These are phyloP conservation scores for Fusarium euwallaceae DNA, from an alignment of 2,329 filamentous ascomycete genomes.

Conservation along the genomic window DNA sequence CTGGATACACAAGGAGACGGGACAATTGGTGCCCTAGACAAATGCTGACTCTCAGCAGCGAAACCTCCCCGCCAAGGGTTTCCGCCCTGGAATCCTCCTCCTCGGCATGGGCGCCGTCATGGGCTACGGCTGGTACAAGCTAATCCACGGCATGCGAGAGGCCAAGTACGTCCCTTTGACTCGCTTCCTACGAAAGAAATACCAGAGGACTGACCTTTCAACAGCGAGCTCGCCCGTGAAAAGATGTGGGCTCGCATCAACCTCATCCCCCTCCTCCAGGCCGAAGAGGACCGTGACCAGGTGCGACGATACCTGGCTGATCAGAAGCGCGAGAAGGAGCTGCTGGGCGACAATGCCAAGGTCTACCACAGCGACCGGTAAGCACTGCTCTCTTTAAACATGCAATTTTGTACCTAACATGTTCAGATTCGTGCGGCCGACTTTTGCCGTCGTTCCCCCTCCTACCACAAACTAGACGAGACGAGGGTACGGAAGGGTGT, in stretches of 20 bases:
- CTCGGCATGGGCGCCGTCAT: slow-evolving; percentile 82
- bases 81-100: slow-evolving; percentile 85
- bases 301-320: slow-evolving; percentile 89
- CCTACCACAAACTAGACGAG: slow-evolving; percentile 66
- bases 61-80: slow-evolving; percentile 91
- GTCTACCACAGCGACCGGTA: slow-evolving; percentile 92
- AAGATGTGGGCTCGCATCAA: slow-evolving; percentile 99
- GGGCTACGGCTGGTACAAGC: slow-evolving; percentile 91
- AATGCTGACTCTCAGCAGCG: slow-evolving; percentile 66
- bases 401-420: neutral
- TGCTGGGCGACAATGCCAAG: slow-evolving; percentile 85
- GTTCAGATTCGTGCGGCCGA: slow-evolving; percentile 82
- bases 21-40: neutral
- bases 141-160: slow-evolving; percentile 86
- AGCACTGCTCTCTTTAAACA: slow-evolving; percentile 49
- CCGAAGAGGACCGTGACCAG: slow-evolving; percentile 96
- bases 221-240: slow-evolving; percentile 91
- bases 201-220: too few relatives aligned
- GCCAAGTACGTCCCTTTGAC: slow-evolving; percentile 77
- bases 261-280: slow-evolving; percentile 92
- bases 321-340: slow-evolving; percentile 88
- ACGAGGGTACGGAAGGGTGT: neutral
- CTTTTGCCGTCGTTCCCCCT: slow-evolving; percentile 79
- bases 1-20: neutral
- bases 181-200: too few relatives aligned